Base-by-base conservation (phyloP, 352 stramenopile species). In the Globisporangium uncinulatum region DNA sequence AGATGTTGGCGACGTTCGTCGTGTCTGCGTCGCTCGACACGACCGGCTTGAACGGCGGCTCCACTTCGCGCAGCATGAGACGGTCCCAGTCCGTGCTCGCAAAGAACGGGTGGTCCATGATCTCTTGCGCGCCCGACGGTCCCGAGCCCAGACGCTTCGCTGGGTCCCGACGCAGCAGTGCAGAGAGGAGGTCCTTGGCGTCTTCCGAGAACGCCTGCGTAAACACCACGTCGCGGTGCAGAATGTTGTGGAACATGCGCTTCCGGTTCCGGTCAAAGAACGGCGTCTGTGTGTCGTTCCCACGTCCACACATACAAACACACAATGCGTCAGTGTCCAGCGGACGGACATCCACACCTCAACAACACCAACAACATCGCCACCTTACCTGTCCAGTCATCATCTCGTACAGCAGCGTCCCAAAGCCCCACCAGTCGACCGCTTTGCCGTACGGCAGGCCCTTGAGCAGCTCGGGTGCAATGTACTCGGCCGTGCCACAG, bases 221-320 rank as follows among this genome's bases (percentile, higher is more conserved):
- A 59, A 94, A 95, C 42, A 89, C 76, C 3, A 94, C 85, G 50
- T 94, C 85, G 17, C 85, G 83, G 67, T 94, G 85, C 36, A 94
- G 62, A 62, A 98, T 98, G 61, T 96, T 96, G 71, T 95, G 83
- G 72, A 97, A 97, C 92, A 98, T 98, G 55, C 86, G 75, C 69
- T 98, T 98, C 10, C 91, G 72, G 70, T 98, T 98, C 49, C 93
- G 92, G 66, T 98, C 93, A 57, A 97, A 98, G 70, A 98, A 98
- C 10, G 94, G 94, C 13, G 92, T 97, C 77, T 94, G 69, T 94
- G 69, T 29, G 24, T 29, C 24, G 24, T 29, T 29, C 24, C 24
- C 21, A 39, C 7, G 20, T 51, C 17, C 36, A 24, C 10, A 51
- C 46, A 39, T 7, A 51, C 15, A n/a, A 1, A 63, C 10, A 39